Percentiles rank a stretch among this genome's conserved stretches.
Evolutionary conservation across 2,329 filamentous ascomycete genomes (phyloP).

Genomic region (Teratosphaeria zuluensis): DNA sequence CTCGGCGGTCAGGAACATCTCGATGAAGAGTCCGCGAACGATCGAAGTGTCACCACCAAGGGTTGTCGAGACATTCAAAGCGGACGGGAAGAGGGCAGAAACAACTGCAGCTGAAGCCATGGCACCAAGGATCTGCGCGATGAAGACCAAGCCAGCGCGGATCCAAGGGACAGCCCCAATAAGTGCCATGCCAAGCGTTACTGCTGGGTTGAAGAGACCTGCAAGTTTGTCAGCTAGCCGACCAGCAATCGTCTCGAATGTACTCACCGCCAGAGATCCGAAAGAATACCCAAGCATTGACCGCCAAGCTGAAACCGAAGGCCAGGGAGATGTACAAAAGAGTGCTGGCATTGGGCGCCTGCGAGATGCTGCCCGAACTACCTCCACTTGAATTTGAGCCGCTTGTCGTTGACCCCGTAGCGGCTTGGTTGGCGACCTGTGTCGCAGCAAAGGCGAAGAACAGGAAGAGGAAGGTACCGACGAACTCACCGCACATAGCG

Average conservation of each 20-base stretch:
- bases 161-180: slow-evolving; percentile 39
- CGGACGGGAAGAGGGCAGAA: slow-evolving; percentile 35
- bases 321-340: slow-evolving; percentile 31
- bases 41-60: slow-evolving; percentile 35
- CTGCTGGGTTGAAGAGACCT: slow-evolving; percentile 31
- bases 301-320: slow-evolving; percentile 35
- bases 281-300: slow-evolving; percentile 38
- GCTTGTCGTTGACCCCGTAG: slow-evolving; percentile 8
- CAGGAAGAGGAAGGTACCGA: slow-evolving; percentile 37
- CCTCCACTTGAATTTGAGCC: slow-evolving; percentile 3
- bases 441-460: slow-evolving; percentile 33
- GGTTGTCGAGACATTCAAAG: slow-evolving; percentile 36
- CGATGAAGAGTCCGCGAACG: slow-evolving; percentile 39
- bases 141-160: slow-evolving; percentile 33
- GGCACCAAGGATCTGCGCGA: slow-evolving; percentile 36
- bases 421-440: slow-evolving; percentile 31
- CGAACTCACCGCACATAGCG: slow-evolving; percentile 37
- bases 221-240: neutral
- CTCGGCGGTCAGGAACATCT: slow-evolving; percentile 42
- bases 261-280: slow-evolving; percentile 30
- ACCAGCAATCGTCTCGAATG: neutral
- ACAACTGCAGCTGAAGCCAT: slow-evolving; percentile 38
- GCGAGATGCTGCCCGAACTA: slow-evolving; percentile 12
- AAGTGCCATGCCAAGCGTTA: slow-evolving; percentile 39
- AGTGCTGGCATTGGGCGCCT: slow-evolving; percentile 25